phyloP scores from a whole-genome alignment of 75 land plant genomes.

The Chamaecyparis obtusa region DNA sequence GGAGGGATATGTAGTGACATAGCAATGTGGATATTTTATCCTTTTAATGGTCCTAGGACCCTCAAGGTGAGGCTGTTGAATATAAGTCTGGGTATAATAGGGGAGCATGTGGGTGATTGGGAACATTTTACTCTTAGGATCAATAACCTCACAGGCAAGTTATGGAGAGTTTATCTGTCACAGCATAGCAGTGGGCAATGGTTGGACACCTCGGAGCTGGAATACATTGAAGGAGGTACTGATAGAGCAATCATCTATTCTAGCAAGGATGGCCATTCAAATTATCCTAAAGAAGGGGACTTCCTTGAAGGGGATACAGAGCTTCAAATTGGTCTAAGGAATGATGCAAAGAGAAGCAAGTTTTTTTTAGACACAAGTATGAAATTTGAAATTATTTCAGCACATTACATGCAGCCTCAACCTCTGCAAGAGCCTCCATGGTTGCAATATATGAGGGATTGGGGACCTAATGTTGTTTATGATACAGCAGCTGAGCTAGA shows the following conservation, averaged over 20 bases:
- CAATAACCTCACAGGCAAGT: conserved; percentile 36
- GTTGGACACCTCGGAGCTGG: conserved; percentile 30
- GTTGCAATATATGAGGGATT: conserved; percentile 46
- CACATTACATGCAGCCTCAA: conserved; percentile 24
- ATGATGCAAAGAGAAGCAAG: conserved; percentile 29
- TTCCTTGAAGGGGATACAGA: conserved; percentile 39
- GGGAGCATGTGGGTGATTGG: conserved; percentile 42
- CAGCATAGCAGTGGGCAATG: conserved; percentile 41
- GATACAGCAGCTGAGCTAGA: conserved; percentile 26
- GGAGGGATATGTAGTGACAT: conserved; percentile 38
- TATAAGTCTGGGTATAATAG: conserved; percentile 26
- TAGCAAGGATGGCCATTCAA: conserved; percentile 36
- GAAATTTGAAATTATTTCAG: conserved; percentile 34
- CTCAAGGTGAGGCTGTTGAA: conserved; percentile 22
- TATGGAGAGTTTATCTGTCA: conserved; percentile 28
- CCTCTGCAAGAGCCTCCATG: conserved; percentile 38
- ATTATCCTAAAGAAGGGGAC: conserved; percentile 33
- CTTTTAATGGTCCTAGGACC: conserved; percentile 37
- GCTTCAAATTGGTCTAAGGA: conserved; percentile 33
- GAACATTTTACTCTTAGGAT: conserved; percentile 42
- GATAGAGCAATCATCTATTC: conserved; percentile 22
- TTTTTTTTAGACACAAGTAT: conserved; percentile 19
- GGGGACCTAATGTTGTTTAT: conserved; percentile 44
- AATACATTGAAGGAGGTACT: conserved; percentile 22
- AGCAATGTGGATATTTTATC: conserved; percentile 34